Evolutionary conservation across 352 stramenopile species (phyloP), one percentile per base, ranked within the genome.

Genomic region (Phytopythium boreale): DNA sequence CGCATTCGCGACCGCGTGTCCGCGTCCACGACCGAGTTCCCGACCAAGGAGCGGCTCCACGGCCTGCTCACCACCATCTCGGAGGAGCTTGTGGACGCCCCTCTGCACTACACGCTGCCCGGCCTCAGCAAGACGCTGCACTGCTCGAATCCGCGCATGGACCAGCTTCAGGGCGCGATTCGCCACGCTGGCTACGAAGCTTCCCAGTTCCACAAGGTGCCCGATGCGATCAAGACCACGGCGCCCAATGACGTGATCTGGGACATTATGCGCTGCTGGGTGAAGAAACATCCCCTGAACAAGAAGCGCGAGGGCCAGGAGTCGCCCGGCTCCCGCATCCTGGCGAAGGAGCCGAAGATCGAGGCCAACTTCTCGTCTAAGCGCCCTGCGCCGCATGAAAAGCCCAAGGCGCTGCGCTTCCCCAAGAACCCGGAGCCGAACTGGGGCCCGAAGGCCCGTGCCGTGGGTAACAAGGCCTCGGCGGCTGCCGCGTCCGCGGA

Each of bases 141-240:
- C 72, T 98, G 91, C 72, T 83, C 83, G 22, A 97, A 92, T 58
- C 96, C 96, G 36, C 93, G 93, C n/a, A 97, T 98, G 80, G 82
- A 92, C 57, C 85, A 96, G 66, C 87, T 99, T 36, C 88, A 98
- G 62, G 90, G 93, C 34, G 97, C 97, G 29, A 83, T 99, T 26
- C 77, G 96, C 46, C 97, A 99, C 71, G 95, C 96, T 31, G 97
- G 97, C 20, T 99, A 99, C 81, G 79, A 94, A 64, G 92, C 97
- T 27, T 99, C 96, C 66, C 96, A 98, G 63, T 98, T 97, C 65
- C 98, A 99, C 80, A 99, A 99, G 71, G 94, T 99, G 22, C 97
- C 97, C 0, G 81, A 97, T 34, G 97, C 97, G 39, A 84, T 99
- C 63, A 99, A 99, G 81, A 99, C 98, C 2, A 95, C 98, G 74